phyloP scores from a whole-genome alignment of 1,284 basidiomycete species.

The Cutaneotrichosporon daszewskae region DNA sequence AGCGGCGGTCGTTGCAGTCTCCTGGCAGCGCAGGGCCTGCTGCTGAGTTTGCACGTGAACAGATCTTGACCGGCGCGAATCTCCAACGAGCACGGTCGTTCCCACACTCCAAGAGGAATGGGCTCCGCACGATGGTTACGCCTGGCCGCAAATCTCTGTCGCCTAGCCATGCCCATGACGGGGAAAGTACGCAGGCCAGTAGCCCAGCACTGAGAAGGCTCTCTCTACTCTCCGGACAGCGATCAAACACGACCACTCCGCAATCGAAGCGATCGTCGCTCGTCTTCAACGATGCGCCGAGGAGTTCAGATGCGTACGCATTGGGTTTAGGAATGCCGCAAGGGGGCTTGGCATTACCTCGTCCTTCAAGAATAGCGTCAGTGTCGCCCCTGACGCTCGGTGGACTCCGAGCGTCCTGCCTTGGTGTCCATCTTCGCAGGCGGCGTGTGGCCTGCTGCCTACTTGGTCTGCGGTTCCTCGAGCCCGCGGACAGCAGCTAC shows the following conservation, averaged over 20 bases:
- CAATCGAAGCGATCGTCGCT: slow-evolving; percentile 9
- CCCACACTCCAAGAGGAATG: slow-evolving; percentile 6
- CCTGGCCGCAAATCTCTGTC: too few relatives aligned
- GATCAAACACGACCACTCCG: too few relatives aligned
- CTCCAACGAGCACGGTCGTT: slow-evolving; percentile 11
- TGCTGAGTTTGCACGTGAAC: slow-evolving; percentile 4
- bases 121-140: too few relatives aligned
- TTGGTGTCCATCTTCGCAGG: slow-evolving; percentile 37
- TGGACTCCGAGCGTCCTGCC: slow-evolving; percentile 34
- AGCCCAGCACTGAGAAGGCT: too few relatives aligned
- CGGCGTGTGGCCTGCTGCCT: slow-evolving; percentile 38
- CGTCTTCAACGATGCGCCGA: too few relatives aligned
- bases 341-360: too few relatives aligned
- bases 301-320: too few relatives aligned
- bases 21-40: background rate
- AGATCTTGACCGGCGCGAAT: slow-evolving; percentile 8
- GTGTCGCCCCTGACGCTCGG: slow-evolving; percentile 34
- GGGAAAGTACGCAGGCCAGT: too few relatives aligned
- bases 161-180: too few relatives aligned
- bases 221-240: too few relatives aligned
- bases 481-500: slow-evolving; percentile 18
- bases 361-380: too few relatives aligned
- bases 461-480: slow-evolving; percentile 31
- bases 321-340: too few relatives aligned
- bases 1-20: slow-evolving; percentile 13